Conservation (phyloP, 164 flowering plant species). For the Umbilicus rupestris region DNA sequence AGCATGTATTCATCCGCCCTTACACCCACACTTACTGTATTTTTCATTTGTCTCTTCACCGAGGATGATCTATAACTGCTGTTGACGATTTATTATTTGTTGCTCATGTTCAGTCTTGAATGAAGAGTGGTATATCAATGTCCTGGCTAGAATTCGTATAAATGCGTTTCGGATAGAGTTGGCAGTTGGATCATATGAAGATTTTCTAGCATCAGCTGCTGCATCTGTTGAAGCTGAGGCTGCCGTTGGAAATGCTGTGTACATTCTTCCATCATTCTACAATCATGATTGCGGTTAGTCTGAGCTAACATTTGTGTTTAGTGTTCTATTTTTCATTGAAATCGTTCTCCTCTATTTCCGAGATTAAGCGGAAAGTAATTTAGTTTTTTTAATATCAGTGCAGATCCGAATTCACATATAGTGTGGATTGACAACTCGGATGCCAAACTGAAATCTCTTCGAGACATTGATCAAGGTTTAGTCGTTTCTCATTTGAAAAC, state of each 20-base stretch:
- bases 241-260: conserved; percentile 34
- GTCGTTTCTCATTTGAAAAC: conserved; percentile 3
- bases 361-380: background rate
- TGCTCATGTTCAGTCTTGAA: conserved; percentile 43
- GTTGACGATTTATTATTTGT: background rate
- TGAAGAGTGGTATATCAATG: conserved; percentile 63
- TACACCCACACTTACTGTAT: background rate
- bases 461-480: conserved; percentile 73
- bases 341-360: too few relatives aligned
- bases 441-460: conserved; percentile 76
- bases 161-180: conserved; percentile 88
- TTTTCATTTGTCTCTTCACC: background rate
- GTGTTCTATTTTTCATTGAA: too few relatives aligned
- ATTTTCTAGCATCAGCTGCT: conserved; percentile 59
- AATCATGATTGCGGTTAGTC: conserved; percentile 21
- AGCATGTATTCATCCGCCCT: conserved; percentile 53
- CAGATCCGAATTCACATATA: conserved; percentile 91
- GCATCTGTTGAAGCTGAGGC: conserved; percentile 40
- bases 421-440: conserved; percentile 67
- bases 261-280: conserved; percentile 37
- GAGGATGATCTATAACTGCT: background rate
- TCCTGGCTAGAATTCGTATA: conserved; percentile 75
- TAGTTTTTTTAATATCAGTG: background rate
- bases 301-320: background rate
- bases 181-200: conserved; percentile 61